Conservation (phyloP, 2,329 filamentous ascomycete genomes). For the Alternaria ventricosa region DNA sequence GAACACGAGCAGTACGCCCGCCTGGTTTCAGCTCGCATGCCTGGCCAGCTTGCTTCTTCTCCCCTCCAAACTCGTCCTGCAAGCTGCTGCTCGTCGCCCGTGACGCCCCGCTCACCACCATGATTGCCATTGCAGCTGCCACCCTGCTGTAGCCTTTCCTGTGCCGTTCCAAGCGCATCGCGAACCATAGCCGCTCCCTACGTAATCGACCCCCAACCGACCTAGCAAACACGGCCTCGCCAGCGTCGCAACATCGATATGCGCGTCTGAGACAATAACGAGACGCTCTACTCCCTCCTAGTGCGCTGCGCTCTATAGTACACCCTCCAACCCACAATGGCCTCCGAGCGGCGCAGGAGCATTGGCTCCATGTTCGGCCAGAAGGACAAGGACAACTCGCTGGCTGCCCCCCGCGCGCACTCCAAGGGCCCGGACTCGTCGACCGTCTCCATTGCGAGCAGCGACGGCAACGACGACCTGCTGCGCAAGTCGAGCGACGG, state of each 20-base stretch:
- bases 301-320: not conserved
- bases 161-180: not conserved
- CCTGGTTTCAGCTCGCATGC: slow-evolving; percentile 11
- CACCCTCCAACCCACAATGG: slow-evolving; percentile 18
- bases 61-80: not conserved
- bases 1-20: not conserved
- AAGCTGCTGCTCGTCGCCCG: not conserved
- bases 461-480: slow-evolving; percentile 36
- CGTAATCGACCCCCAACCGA: slow-evolving; percentile 18
- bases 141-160: not conserved
- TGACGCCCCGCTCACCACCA: not conserved
- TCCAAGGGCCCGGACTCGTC: slow-evolving; percentile 41
- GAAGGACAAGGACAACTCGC: slow-evolving; percentile 27
- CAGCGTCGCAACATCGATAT: slow-evolving; percentile 8
- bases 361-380: slow-evolving; percentile 24
- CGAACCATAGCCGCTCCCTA: slow-evolving; percentile 6
- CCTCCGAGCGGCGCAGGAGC: slow-evolving; percentile 33
- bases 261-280: slow-evolving; percentile 3
- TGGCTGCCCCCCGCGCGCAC: slow-evolving; percentile 30
- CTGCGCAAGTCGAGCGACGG: slow-evolving; percentile 45
- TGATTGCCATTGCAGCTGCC: not conserved
- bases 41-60: slow-evolving; percentile 1
- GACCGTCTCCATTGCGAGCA: slow-evolving; percentile 41
- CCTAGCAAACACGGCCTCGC: not conserved
- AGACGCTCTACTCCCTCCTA: not conserved